Base-by-base conservation (phyloP, 2,329 filamentous ascomycete species). In the Botryosphaeria dothidea region DNA sequence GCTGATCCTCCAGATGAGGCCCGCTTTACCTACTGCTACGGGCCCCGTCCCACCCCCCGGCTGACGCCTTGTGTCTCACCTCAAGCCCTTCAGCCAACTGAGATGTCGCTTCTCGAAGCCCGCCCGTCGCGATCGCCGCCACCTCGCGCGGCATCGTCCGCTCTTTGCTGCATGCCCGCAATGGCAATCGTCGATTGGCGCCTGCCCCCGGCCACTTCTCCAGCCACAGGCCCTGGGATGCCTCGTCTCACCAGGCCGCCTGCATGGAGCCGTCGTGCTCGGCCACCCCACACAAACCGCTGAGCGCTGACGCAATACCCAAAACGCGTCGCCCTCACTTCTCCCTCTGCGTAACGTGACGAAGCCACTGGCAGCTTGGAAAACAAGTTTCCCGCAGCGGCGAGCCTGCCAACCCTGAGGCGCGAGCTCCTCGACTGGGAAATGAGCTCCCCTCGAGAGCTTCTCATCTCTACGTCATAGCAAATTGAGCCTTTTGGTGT, bases 381-480 rank as follows among this genome's bases (percentile, higher is more conserved):
- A 78, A 78, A 74, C 76, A 77, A 74, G 76, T 78, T 75, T 78
- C 70, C 70, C 69, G 23, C 34, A 3, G 21, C 36, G 61, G 48
- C 67, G 31, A 43, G 45, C 51, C 45, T 64, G 56, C 69, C 68
- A 67, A 38, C 54, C 61, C 34, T 66, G 74, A 70, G 74, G 74
- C 72, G 72, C 69, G 69, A 77, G 73, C 73, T 77, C 60, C 46
- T 45, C 45, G 31, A 38, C 36, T 54, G 17, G 45, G 48, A 15
- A 64, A 52, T 54, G 38, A 43, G 36, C 48, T 56, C 48, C 36
- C 38, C 29, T 41, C 19, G 23, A 41, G 34, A 51, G 27, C 60
- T 52, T 13, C 25, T 64, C 61, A 64, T 64, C 25, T 66, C 71
- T 75, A 78, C 75, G 75, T 78, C 75, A 78, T 78, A 56, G 49